Base-by-base conservation (phyloP, 106 monocot genomes). In the Platanthera guangdongensis region DNA sequence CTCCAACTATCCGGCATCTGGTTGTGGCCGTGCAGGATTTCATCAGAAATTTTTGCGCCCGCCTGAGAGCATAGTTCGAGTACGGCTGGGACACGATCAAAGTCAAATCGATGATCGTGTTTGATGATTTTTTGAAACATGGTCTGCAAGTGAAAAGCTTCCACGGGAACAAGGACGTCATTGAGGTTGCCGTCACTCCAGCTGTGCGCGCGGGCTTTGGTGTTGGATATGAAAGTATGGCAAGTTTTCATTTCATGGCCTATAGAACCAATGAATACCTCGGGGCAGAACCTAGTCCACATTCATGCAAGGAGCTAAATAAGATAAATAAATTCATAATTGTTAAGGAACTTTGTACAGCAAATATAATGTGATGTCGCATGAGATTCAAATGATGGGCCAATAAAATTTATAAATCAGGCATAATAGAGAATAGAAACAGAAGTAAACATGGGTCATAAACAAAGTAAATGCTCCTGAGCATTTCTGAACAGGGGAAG, bases 11-110 rank as follows among this genome's bases (percentile, higher is more conserved):
- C 53, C 15, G 59, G 55, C 10, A n/a, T 16, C 4, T 15, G 70
- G n/a, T 12, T 47, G 71, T 75, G 28, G 55, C 70, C 48, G 21
- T 78, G 55, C n/a, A 82, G 15, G 57, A 52, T 73, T 53, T 83
- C 83, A 9, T 82, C 57, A 5, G 90, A 79, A 19, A 90, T 30
- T 3, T 90, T 78, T 3, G 84, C 93, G 9, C 93, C 93, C 13
- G 95, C 95, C 77, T 96, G 95, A 77, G 59, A 82, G 74, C 95
- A 93, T 16, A 96, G 87, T 79, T 96, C 93, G 1, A 90, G 50
- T 25, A 93, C 81, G 45, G 95, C 93, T 28, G 95, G 90, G 22
- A 93, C 68, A 9, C 89, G 87, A 51, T 82, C 71, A 39, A 82
- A 87, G 71, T 90, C 84, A n/a, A 96, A 96, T 71, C 90, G 81